phyloP scores from a whole-genome alignment of 2,329 filamentous ascomycete genomes.

The Microcyclospora pomicola region DNA sequence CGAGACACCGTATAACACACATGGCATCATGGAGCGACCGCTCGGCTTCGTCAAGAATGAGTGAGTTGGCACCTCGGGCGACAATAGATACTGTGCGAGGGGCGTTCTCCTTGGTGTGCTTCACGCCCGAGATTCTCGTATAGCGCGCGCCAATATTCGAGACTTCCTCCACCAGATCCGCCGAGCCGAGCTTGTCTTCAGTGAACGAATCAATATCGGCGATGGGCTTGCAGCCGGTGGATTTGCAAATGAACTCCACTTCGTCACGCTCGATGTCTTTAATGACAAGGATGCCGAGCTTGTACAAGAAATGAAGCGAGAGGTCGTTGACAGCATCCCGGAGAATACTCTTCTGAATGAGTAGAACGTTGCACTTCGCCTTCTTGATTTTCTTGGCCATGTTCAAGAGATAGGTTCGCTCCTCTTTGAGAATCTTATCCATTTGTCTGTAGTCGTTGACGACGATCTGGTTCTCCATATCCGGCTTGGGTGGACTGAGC shows the following conservation, averaged over 20 bases:
- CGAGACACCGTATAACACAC: conserved; percentile 89
- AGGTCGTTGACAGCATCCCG: conserved; percentile 96
- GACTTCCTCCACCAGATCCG: conserved; percentile 87
- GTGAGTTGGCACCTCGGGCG: conserved; percentile 79
- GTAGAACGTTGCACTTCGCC: conserved; percentile 95
- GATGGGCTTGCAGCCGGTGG: conserved; percentile 95
- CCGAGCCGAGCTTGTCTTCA: conserved; percentile 90
- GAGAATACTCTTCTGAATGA: conserved; percentile 97
- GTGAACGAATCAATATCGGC: conserved; percentile 97
- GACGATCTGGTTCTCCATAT: conserved; percentile 99
- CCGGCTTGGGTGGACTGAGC: conserved; percentile 91
- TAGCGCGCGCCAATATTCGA: conserved; percentile 78
- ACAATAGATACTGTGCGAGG: conserved; percentile 86
- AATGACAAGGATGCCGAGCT: conserved; percentile 86
- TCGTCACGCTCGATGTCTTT: conserved; percentile 99
- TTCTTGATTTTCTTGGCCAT: conserved; percentile 99
- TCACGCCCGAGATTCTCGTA: conserved; percentile 89
- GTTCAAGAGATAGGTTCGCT: conserved; percentile 93
- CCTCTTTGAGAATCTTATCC: conserved; percentile 99
- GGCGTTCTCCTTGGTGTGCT: conserved; percentile 43
- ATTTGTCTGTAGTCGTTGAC: conserved; percentile 99
- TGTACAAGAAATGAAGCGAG: conserved; percentile 91
- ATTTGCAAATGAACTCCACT: conserved; percentile 99
- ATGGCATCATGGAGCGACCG: conserved; percentile 93
- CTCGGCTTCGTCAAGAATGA: conserved; percentile 95